Base-by-base conservation (phyloP, 805 yeast species). In the Starmera dryadoides region DNA sequence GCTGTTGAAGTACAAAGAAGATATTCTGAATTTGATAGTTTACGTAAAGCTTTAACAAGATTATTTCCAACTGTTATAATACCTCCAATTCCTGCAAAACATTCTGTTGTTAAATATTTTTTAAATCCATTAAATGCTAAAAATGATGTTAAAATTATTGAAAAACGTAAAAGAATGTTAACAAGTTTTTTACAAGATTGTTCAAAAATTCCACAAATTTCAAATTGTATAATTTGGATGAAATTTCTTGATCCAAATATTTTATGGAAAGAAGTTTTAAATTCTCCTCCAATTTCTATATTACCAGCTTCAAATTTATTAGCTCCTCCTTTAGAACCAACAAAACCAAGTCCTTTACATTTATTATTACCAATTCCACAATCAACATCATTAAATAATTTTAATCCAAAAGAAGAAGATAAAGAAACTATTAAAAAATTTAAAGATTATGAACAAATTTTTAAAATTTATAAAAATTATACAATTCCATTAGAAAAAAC, bases 41-140 rank as follows among this genome's bases (percentile, higher is more conserved):
- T 93, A 23, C 65, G 96, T 39, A 78, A 71, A 33, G 73, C 81
- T 3, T 68, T 93, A 20, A 66, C 78, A 5, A 79, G 79, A 51
- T 63, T 86, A 25, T 88, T 85, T 51, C 97, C 98, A 1, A 78
- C 91, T 30, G 63, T 79, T 6, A 70, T 93, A 4, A 74, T 93
- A 2, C 98, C 98, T 2, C 95, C 97, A 0, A 86, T 93, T n/a
- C 98, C 98, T 0, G 86, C 81, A 64, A 84, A 84, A 57, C 89
- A 84, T 57, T 70, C 85, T 14, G 56, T 84, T n/a, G 56, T 66
- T 6, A 66, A 63, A 43, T 69, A 69, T 44, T 57, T 69, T 34
- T 45, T 64, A 35, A 65, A 62, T 37, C 75, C 73, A 15, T 48
- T 69, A 19, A 64, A 62, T 40, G 73, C 66, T 4, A 65, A 66